Evolutionary conservation across 768 basidiomycete species (phyloP).

Genomic region (Phanerochaete sordida): DNA sequence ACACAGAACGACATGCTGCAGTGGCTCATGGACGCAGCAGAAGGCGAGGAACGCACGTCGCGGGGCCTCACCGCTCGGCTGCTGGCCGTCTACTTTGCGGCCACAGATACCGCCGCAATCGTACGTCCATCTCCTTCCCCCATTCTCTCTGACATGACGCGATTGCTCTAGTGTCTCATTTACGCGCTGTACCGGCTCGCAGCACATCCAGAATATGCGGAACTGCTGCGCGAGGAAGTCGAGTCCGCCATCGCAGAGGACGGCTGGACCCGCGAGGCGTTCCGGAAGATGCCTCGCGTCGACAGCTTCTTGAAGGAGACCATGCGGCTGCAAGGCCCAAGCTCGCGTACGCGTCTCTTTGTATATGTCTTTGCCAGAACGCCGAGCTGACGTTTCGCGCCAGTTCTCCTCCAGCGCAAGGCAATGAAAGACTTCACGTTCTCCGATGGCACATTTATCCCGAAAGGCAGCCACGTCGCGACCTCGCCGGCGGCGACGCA

Average conservation of each 20-base stretch:
- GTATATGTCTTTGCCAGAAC: neutral
- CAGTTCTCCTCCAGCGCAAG: conserved; percentile 27
- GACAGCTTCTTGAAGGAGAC: conserved; percentile 36
- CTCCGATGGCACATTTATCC: conserved; percentile 29
- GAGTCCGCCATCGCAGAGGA: conserved; percentile 6
- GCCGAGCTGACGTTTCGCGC: conserved; percentile 17
- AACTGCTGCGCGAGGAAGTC: conserved; percentile 28
- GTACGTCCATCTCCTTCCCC: conserved; percentile 13
- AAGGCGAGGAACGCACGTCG: conserved; percentile 2
- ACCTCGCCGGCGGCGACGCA: conserved; percentile 17
- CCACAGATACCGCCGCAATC: conserved; percentile 29
- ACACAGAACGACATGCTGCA: conserved; percentile 41
- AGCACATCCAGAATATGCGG: conserved; percentile 24
- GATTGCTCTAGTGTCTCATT: conserved; percentile 19
- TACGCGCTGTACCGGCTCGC: conserved; percentile 28
- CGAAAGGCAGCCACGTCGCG: conserved; percentile 18
- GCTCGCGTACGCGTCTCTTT: neutral
- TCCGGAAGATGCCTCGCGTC: conserved; percentile 26
- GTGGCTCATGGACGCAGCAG: conserved; percentile 41
- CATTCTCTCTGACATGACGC: neutral
- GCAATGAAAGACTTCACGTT: conserved; percentile 30
- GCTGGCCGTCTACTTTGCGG: conserved; percentile 33
- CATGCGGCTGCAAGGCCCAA: conserved; percentile 15
- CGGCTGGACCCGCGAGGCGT: conserved; percentile 21
- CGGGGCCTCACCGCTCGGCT: neutral